Percentiles rank a stretch among this genome's conserved stretches.
Evolutionary conservation across 1,139 yeast genomes (phyloP).

Genomic region (Candida gigantensis): DNA sequence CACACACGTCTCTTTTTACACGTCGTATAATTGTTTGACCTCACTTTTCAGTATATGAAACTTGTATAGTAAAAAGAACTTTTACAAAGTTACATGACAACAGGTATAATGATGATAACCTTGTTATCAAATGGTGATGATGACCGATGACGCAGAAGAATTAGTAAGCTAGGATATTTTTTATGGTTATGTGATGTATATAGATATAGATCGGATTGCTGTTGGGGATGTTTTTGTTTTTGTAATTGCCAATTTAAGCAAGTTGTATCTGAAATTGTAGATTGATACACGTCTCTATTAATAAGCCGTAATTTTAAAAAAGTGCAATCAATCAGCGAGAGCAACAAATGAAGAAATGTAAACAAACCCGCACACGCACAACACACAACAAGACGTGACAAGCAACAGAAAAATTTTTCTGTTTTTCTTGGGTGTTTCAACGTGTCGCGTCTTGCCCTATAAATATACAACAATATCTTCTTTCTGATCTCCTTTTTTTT

Average conservation of each 20-base stretch:
- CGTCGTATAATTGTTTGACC: too few relatives aligned
- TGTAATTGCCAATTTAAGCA: constrained; percentile 2
- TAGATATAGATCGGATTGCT: too few relatives aligned
- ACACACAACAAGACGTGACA: background rate
- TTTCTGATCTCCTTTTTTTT: background rate
- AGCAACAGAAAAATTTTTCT: constrained; percentile 3
- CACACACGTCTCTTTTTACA: too few relatives aligned
- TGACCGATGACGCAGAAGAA: constrained; percentile 1
- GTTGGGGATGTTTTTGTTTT: constrained; percentile 4
- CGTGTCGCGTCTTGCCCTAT: constrained; percentile 7
- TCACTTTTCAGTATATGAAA: too few relatives aligned
- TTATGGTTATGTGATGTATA: too few relatives aligned
- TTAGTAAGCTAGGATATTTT: too few relatives aligned
- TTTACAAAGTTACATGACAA: too few relatives aligned
- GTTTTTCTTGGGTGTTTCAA: background rate
- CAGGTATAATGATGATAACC: too few relatives aligned
- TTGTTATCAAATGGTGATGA: background rate
- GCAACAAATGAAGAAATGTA: constrained; percentile 6
- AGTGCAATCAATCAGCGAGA: too few relatives aligned
- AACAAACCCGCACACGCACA: too few relatives aligned
- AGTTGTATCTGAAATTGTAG: background rate
- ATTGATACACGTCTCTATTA: constrained; percentile 7
- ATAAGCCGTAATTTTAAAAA: constrained; percentile 5
- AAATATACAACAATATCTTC: constrained; percentile 1
- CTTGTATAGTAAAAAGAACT: too few relatives aligned